Evolutionary conservation across 805 yeast genomes (phyloP).

Genomic region (Wickerhamomyces ciferrii): DNA sequence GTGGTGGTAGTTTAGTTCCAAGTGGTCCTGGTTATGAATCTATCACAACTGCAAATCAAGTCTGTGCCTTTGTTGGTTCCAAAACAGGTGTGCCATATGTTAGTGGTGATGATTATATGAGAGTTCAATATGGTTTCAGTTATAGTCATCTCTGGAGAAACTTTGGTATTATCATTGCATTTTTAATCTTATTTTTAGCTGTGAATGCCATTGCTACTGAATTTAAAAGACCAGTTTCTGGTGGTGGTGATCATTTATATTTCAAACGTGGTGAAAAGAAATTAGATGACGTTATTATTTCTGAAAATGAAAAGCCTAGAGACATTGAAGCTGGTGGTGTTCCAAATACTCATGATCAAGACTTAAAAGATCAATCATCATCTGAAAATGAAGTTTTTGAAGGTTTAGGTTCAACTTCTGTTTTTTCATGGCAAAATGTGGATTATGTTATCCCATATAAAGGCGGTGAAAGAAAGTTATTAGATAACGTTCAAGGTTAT

Average conservation of each 20-base stretch:
- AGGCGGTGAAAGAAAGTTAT: conserved; percentile 39
- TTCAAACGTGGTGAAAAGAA: conserved; percentile 38
- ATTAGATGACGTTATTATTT: neutral
- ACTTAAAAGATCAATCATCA: neutral
- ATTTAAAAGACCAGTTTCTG: conserved; percentile 34
- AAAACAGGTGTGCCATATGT: conserved; percentile 46
- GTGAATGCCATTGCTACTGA: conserved; percentile 51
- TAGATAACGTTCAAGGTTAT: conserved; percentile 23
- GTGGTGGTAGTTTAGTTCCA: conserved; percentile 54
- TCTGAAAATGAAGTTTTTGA: conserved; percentile 15
- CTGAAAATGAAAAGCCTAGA: neutral
- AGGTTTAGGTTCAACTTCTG: conserved; percentile 23
- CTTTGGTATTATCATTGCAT: conserved; percentile 60
- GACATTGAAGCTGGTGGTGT: conserved; percentile 8
- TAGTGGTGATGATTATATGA: conserved; percentile 54
- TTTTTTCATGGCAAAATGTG: conserved; percentile 27
- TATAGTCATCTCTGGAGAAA: conserved; percentile 75
- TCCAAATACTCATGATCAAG: conserved; percentile 3
- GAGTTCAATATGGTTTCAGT: conserved; percentile 41
- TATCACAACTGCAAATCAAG: conserved; percentile 31
- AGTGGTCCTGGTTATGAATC: conserved; percentile 47
- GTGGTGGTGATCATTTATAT: conserved; percentile 37
- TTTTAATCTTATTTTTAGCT: conserved; percentile 43
- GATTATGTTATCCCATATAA: conserved; percentile 26
- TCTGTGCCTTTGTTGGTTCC: conserved; percentile 62